These are phyloP conservation scores for Viscum album DNA, from an alignment of 177 flowering plant species.

Conservation along the genomic window DNA sequence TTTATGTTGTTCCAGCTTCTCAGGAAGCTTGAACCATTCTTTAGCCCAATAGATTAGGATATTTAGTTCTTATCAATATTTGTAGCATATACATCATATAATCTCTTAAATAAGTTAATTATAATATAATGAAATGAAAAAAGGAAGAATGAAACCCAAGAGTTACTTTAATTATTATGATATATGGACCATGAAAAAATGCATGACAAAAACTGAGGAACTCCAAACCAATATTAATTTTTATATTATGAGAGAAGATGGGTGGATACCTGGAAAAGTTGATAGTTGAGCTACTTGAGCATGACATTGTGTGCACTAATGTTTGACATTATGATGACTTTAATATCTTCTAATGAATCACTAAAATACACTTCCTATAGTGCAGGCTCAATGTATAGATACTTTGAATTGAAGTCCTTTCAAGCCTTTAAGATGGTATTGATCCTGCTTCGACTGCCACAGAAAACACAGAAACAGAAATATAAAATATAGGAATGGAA, in stretches of 20 bases:
- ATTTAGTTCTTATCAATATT: too few species aligned
- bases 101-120: not conserved
- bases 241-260: not conserved
- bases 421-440: slow-evolving; percentile 92
- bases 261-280: slow-evolving; percentile 66
- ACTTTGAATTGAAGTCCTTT: slow-evolving; percentile 87
- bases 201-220: too few species aligned
- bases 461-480: too few species aligned
- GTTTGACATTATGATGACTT: slow-evolving; percentile 28
- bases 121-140: not conserved
- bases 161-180: too few species aligned
- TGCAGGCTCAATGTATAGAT: slow-evolving; percentile 87
- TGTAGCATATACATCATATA: too few species aligned
- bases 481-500: too few species aligned
- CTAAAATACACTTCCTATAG: slow-evolving; percentile 68
- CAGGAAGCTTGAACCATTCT: slow-evolving; percentile 71
- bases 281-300: slow-evolving; percentile 81
- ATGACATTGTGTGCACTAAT: slow-evolving; percentile 64
- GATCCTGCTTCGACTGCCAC: too few species aligned
- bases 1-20: slow-evolving; percentile 59
- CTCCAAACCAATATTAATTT: not conserved
- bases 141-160: not conserved
- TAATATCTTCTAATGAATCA: slow-evolving; percentile 69
- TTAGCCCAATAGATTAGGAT: slow-evolving; percentile 49
- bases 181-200: too few species aligned